phyloP scores from a whole-genome alignment of 2,329 filamentous ascomycete genomes.

The Diaporthe vexans region DNA sequence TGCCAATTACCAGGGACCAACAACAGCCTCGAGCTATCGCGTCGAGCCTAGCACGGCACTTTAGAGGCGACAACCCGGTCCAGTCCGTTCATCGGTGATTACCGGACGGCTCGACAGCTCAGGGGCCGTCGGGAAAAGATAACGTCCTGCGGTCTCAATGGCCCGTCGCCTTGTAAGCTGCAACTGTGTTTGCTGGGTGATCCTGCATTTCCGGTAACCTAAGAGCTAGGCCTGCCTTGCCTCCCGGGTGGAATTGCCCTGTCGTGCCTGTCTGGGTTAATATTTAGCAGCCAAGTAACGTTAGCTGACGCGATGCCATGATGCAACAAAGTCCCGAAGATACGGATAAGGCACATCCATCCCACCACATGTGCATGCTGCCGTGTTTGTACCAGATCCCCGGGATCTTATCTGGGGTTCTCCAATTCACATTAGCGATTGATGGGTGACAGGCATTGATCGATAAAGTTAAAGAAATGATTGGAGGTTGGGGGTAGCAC shows the following conservation, averaged over 20 bases:
- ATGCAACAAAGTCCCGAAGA: conserved; percentile 26
- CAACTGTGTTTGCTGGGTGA: conserved; percentile 6
- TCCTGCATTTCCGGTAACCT: conserved; percentile 19
- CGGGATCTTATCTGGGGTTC: conserved; percentile 25
- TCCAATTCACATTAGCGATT: conserved; percentile 28
- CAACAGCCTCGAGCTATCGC: background rate
- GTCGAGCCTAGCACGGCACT: background rate
- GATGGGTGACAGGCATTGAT: background rate
- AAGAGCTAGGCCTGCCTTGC: background rate
- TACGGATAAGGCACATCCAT: conserved; percentile 21
- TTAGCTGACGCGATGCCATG: conserved; percentile 23
- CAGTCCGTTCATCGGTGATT: conserved; percentile 21
- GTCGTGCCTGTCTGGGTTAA: background rate
- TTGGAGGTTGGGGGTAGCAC: conserved; percentile 7
- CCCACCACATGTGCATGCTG: background rate
- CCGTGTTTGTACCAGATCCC: conserved; percentile 9
- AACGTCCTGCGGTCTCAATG: conserved; percentile 25
- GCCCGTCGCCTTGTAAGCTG: conserved; percentile 10
- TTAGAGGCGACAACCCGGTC: conserved; percentile 17
- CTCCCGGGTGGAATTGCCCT: background rate
- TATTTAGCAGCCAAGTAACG: background rate
- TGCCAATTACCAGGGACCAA: background rate
- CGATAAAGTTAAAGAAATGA: background rate
- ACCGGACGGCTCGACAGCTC: background rate
- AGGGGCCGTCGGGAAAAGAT: conserved; percentile 28